Percentiles rank a stretch among this genome's conserved stretches.
phyloP scores from a whole-genome alignment of 441 rosid species.

The Kokia cookei region DNA sequence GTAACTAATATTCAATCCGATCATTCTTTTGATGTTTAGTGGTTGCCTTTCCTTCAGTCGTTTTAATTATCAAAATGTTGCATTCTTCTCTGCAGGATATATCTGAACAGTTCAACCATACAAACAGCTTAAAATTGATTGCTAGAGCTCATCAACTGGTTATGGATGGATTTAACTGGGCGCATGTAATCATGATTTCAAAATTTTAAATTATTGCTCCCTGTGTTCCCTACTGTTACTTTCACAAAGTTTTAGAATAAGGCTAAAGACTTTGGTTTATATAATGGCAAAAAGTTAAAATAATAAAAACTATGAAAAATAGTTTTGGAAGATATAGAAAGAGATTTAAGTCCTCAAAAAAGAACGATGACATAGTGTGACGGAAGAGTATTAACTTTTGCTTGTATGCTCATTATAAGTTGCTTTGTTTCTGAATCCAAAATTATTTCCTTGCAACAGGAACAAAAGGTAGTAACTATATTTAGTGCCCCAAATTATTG shows the following conservation, averaged over 20 bases:
- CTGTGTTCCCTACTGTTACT: not conserved
- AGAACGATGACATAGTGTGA: not conserved
- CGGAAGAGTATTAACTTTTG: not conserved
- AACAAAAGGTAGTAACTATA: constrained; percentile 73
- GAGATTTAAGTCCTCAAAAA: not conserved
- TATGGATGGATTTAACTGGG: constrained; percentile 83
- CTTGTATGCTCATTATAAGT: not conserved
- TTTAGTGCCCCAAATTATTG: constrained; percentile 69
- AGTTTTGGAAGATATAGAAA: not conserved
- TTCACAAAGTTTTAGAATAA: not conserved
- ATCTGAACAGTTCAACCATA: constrained; percentile 73
- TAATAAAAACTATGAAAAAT: not conserved
- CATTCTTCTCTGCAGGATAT: constrained; percentile 45
- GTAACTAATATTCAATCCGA: constrained; percentile 15
- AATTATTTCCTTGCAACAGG: constrained; percentile 31
- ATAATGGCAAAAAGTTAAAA: not conserved
- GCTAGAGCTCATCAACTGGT: constrained; percentile 85
- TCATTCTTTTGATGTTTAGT: not conserved
- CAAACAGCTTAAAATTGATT: constrained; percentile 55
- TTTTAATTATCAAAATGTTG: not conserved
- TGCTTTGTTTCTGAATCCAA: constrained; percentile 1
- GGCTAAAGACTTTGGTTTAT: not conserved
- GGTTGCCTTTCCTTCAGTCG: not conserved
- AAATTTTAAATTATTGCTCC: not conserved
- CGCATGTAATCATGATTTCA: constrained; percentile 41